A percentile compares a stretch with the other conserved stretches of the same genome.
phyloP scores from a whole-genome alignment of 331 rosid species.

The Erythrophleum ivorense region DNA sequence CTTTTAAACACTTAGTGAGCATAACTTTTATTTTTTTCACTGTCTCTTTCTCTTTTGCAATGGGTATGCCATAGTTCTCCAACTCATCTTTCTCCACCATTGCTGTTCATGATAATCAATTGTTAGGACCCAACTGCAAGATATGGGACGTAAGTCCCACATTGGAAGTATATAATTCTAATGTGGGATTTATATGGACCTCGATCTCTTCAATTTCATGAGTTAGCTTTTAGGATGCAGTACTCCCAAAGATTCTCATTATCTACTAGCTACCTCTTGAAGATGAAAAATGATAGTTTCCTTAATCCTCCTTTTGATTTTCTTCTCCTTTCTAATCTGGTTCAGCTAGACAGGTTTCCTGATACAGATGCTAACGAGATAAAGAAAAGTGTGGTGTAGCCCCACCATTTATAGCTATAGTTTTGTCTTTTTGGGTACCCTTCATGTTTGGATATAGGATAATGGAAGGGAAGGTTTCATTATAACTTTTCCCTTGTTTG shows the following conservation, averaged over 20 bases:
- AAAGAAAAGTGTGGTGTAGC: not conserved
- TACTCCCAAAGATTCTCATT: not conserved
- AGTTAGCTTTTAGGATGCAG: too few species aligned
- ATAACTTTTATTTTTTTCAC: not conserved
- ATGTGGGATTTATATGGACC: not conserved
- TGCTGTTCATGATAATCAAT: not conserved
- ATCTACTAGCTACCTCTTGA: not conserved
- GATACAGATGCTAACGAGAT: not conserved
- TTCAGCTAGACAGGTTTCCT: not conserved
- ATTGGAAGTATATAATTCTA: not conserved
- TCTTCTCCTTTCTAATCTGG: not conserved
- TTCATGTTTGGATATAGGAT: too few species aligned
- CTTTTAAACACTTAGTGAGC: not conserved
- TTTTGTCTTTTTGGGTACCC: too few species aligned
- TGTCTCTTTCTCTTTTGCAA: not conserved
- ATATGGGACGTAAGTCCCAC: not conserved
- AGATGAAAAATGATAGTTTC: not conserved
- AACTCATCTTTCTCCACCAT: slow-evolving; percentile 4
- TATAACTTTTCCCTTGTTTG: too few species aligned
- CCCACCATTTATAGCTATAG: not conserved
- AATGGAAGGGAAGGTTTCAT: too few species aligned
- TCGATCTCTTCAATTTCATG: not conserved
- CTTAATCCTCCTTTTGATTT: not conserved
- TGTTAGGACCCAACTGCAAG: not conserved
- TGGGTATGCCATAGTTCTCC: not conserved